phyloP scores from a whole-genome alignment of 2,329 filamentous ascomycete species.

The Trichoderma semiorbis region DNA sequence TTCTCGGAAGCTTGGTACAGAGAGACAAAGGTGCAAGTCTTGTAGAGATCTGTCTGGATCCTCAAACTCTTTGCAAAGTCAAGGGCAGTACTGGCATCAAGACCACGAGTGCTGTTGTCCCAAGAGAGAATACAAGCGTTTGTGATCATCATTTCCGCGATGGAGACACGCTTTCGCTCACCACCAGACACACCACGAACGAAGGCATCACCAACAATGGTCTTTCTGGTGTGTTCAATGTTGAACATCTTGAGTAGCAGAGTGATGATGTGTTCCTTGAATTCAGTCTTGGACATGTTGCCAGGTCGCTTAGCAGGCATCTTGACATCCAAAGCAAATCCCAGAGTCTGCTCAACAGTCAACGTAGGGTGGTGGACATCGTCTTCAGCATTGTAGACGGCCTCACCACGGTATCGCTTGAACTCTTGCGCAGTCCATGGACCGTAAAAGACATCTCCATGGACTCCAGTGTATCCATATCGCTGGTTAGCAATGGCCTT shows the following conservation, averaged over 20 bases:
- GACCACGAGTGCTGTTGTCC: slow-evolving; percentile 70
- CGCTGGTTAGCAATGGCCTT: slow-evolving; percentile 66
- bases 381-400: slow-evolving; percentile 76
- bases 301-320: slow-evolving; percentile 75
- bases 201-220: slow-evolving; percentile 78
- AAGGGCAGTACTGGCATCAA: slow-evolving; percentile 65
- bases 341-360: slow-evolving; percentile 82
- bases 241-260: slow-evolving; percentile 88
- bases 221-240: slow-evolving; percentile 82
- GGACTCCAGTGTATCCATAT: slow-evolving; percentile 51
- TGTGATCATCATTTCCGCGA: slow-evolving; percentile 78
- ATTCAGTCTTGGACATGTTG: slow-evolving; percentile 68
- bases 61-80: slow-evolving; percentile 68
- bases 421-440: slow-evolving; percentile 70
- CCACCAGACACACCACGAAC: slow-evolving; percentile 77
- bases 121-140: slow-evolving; percentile 69
- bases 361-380: slow-evolving; percentile 82
- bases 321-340: slow-evolving; percentile 81
- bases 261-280: slow-evolving; percentile 72
- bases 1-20: slow-evolving; percentile 83
- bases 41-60: slow-evolving; percentile 78
- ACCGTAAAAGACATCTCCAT: slow-evolving; percentile 73
- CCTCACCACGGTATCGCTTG: slow-evolving; percentile 72
- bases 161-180: slow-evolving; percentile 76
- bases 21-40: slow-evolving; percentile 79